Evolutionary conservation across 805 yeast species (phyloP), one percentile per base, ranked within the genome.

Genomic region (Pichia rugopelliculosa): DNA sequence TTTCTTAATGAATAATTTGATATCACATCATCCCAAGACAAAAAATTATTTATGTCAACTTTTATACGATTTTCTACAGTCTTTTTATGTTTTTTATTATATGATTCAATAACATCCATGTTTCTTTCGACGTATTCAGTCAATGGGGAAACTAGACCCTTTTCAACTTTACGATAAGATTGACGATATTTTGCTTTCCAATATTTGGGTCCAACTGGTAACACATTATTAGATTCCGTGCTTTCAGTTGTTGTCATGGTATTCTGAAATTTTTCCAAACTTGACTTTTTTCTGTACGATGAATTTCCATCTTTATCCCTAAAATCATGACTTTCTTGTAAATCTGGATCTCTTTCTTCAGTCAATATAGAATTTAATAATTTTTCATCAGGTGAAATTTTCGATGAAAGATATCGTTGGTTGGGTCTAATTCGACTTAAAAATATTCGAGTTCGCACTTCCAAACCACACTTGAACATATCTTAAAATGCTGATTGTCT

Each of bases 81-180:
- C 20, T 30, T 46, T 13, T 52, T 58, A 24, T 47, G 47, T 6
- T 47, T 46, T 25, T 52, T 47, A 45, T 64, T 61, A 36, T 59
- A 62, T 34, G 60, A 59, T 30, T 55, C 50, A 20, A 63, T 57
- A 18, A 54, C 54, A 13, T 45, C 52, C 44, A 64, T 47, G 39
- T 57, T 58, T 36, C 51, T 50, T 20, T 44, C 40, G 20, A 64
- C 47, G 34, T 59, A 57, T 8, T 38, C 46, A 20, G 57, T 59
- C 24, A 64, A 49, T 3, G 57, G 51, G 13, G 43, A 24, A 12
- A 54, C 52, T 18, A 62, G 41, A 6, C 53, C 49, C 11, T 49
- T 41, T 26, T 57, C 53, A 18, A 59, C 53, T 21, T 53, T 54
- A 21, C 52, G 47, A 4, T 58, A 49, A 6, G 57, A 49, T 33